Evolutionary conservation across 257 asterid genomes (phyloP), one percentile per base, ranked within the genome.

Genomic region (Henckelia pumila): DNA sequence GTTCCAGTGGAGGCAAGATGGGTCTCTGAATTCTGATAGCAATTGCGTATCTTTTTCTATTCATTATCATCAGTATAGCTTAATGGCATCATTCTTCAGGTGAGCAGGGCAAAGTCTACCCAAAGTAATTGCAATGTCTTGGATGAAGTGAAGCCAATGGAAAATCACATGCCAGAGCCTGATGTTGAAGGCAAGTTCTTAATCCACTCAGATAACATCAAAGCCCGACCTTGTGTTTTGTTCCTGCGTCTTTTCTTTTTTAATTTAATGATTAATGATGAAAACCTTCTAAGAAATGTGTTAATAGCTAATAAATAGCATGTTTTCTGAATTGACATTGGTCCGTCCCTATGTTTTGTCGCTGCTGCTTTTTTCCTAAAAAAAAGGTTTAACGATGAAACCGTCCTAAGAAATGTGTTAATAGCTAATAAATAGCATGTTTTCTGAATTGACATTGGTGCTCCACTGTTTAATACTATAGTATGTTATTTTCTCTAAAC

Each of bases 31-130:
- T n/a, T 72, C 44, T 35, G 32, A 32, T 49, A 10, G 61, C 24
- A 23, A 32, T 72, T 20, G n/a, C 22, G 14, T 40, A 32, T 22
- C 17, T 44, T 20, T 37, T 37, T 57, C 56, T 17, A 29, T 5
- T 55, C 29, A n/a, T 56, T 71, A 56, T 22, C n/a, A 17, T 64
- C 19, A 14, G 21, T 14, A 8, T 44, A 49, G 37, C 62, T 49
- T 23, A 37, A 56, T 68, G 63, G 24, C 69, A 69, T 68, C 56
- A 71, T 26, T 57, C 7, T 66, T 73, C 79, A 88, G 99, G 96
- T 86, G 52, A 84, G 69, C 74, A 88, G 84, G 84, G 37, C 85
- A 17, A 84, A 84, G 82, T 71, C 95, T 75, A 78, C 89, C 0
- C 78, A 82, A 66, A 61, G 59, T 7, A 63, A 35, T 37, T 16